These are phyloP conservation scores for Didymella pinodella DNA, from an alignment of 2,329 filamentous ascomycete species.

Conservation along the genomic window DNA sequence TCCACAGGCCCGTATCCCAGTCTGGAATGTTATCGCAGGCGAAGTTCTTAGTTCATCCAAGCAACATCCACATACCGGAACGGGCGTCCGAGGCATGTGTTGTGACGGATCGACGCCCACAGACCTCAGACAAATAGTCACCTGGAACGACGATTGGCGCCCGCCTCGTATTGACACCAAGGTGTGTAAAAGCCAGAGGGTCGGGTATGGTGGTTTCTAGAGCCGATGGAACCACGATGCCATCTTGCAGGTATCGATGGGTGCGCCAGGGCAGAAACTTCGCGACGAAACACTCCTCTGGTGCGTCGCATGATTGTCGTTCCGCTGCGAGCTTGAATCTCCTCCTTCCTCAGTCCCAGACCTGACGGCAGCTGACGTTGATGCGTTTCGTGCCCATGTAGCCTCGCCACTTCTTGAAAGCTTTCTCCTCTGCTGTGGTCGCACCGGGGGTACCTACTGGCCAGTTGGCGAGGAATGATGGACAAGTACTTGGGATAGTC, in stretches of 20 bases:
- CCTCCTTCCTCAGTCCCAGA: slow-evolving; percentile 45
- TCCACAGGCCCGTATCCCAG: not conserved
- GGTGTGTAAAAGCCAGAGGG: not conserved
- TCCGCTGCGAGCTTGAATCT: not conserved
- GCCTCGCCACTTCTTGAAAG: slow-evolving; percentile 51
- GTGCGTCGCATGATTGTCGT: not conserved
- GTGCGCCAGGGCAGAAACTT: not conserved
- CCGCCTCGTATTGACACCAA: not conserved
- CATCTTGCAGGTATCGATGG: not conserved
- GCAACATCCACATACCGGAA: not conserved
- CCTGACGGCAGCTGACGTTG: slow-evolving; percentile 53
- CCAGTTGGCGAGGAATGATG: slow-evolving; percentile 77
- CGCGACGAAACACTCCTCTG: not conserved
- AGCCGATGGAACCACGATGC: no score
- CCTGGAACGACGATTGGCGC: not conserved
- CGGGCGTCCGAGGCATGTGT: not conserved
- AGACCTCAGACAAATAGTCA: not conserved
- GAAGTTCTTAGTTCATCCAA: not conserved
- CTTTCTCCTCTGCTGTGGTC: slow-evolving; percentile 41
- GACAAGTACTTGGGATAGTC: slow-evolving; percentile 81
- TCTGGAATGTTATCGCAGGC: not conserved
- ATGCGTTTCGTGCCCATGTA: slow-evolving; percentile 52
- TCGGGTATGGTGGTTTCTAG: not conserved
- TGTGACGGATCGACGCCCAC: not conserved
- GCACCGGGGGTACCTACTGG: slow-evolving; percentile 58